Base-by-base conservation (phyloP, 805 yeast genomes). In the Yarrowia keelungensis region DNA sequence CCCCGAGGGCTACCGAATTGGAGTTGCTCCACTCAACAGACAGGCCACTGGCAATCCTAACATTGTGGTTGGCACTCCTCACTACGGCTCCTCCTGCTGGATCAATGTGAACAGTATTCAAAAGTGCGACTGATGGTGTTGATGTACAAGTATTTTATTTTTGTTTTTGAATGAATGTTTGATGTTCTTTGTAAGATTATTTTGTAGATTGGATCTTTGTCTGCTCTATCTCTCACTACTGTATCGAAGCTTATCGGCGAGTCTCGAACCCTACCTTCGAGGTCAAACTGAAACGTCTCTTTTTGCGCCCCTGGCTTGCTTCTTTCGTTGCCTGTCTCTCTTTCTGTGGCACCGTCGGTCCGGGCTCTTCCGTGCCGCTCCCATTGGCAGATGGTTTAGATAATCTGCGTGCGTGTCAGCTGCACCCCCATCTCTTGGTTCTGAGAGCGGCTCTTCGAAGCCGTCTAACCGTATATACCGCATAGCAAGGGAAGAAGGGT, bases 311-410 rank as follows among this genome's bases (percentile, higher is more conserved):
- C 36, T 47, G 53, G 19, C 16, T 47, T 47, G 53, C 56, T 35
- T 16, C 26, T 35, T 35, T 36, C 3, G 42, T 2, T 11, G 19
- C 14, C 56, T 35, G 22, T 36, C 42, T 51, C n/a, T 36, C 39
- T 35, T 32, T 49, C 3, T 49, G 22, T 8, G 4, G 14, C 51
- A 26, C 2, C 3, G 5, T 15, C 45, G 35, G 3, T 11, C 59
- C 59, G 35, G 36, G 12, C 36, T 19, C 36, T n/a, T 16, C 35
- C 64, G 61, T 39, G 46, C n/a, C 9, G 12, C n/a, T 45, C 42
- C 41, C 51, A 59, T 59, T 59, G 65, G 65, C 38, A 59, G 65
- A 59, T 59, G 50, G 41, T 59, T 45, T 59, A 42, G 65, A 59
- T 59, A 59, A 59, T 59, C 65, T 59, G 14, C 51, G 35, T 45